phyloP scores from a whole-genome alignment of 2,329 filamentous ascomycete genomes.

The Diaporthe sp. region DNA sequence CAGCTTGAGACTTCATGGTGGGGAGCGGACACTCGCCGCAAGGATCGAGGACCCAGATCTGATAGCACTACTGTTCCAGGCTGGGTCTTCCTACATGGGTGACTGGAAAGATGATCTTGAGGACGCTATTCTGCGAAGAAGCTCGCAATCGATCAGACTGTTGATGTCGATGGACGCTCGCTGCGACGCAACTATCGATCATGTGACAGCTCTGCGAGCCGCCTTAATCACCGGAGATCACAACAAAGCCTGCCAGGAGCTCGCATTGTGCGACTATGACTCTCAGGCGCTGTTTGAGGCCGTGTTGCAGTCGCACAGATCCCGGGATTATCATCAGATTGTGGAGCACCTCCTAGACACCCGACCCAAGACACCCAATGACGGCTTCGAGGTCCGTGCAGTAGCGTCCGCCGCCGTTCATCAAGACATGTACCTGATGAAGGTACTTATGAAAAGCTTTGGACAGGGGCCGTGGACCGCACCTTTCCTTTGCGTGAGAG shows the following conservation, averaged over 20 bases:
- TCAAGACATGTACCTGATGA: neutral
- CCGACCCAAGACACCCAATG: neutral
- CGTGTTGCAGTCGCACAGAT: neutral
- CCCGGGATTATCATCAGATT: neutral
- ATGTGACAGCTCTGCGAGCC: neutral
- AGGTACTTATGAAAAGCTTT: neutral
- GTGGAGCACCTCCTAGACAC: neutral
- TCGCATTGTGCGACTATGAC: neutral
- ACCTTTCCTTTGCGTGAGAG: too few relatives aligned
- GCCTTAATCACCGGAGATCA: neutral
- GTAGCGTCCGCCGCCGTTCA: neutral
- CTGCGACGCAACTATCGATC: neutral
- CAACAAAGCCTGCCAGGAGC: neutral
- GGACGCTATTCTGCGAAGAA: accelerated
- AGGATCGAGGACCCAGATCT: neutral
- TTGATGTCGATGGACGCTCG: neutral
- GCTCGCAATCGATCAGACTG: neutral
- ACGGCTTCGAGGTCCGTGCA: neutral
- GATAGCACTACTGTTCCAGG: neutral
- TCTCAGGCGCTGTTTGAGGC: neutral
- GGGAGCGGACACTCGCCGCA: neutral
- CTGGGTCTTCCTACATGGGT: accelerated
- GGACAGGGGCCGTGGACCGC: neutral
- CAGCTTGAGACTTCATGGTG: neutral
- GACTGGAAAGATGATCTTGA: neutral